Evolutionary conservation across 805 yeast genomes (phyloP).

Genomic region (Metschnikowia santaceciliae): DNA sequence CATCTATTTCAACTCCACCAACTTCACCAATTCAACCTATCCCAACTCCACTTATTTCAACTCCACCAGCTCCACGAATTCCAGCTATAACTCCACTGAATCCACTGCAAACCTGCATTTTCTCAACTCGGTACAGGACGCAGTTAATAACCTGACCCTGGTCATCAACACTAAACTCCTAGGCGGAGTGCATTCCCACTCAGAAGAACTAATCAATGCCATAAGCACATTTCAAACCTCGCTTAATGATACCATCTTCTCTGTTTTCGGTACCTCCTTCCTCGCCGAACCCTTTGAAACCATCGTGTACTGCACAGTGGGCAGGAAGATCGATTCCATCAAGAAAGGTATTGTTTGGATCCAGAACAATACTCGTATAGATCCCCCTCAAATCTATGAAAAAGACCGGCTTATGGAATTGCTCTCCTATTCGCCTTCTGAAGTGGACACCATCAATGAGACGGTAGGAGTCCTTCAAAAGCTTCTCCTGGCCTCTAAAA

Average conservation of each 20-base stretch:
- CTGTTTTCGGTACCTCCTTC: constrained; percentile 65
- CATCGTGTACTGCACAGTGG: constrained; percentile 76
- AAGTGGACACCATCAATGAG: constrained; percentile 42
- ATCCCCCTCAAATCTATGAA: constrained; percentile 6
- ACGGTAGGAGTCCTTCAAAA: constrained; percentile 19
- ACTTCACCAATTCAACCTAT: background rate
- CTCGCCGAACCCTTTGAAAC: constrained; percentile 59
- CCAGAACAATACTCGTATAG: constrained; percentile 45
- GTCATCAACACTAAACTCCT: constrained; percentile 61
- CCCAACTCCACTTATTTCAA: background rate
- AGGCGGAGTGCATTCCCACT: constrained; percentile 54
- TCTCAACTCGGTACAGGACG: constrained; percentile 6
- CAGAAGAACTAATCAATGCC: constrained; percentile 5
- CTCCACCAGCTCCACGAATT: background rate
- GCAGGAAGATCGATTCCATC: constrained; percentile 61
- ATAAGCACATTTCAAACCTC: constrained; percentile 21
- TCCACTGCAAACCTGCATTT: background rate
- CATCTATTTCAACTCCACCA: background rate
- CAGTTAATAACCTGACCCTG: constrained; percentile 42
- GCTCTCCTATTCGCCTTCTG: constrained; percentile 39
- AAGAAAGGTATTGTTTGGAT: constrained; percentile 81
- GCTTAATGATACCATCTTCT: constrained; percentile 57
- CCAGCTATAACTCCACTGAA: background rate
- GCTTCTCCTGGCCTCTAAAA: constrained; percentile 29
- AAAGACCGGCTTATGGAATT: constrained; percentile 39